A percentile compares a stretch with the other conserved stretches of the same genome.
These are phyloP conservation scores for Chlorella ohadii DNA, from an alignment of 139 green algal genomes.

Conservation along the genomic window DNA sequence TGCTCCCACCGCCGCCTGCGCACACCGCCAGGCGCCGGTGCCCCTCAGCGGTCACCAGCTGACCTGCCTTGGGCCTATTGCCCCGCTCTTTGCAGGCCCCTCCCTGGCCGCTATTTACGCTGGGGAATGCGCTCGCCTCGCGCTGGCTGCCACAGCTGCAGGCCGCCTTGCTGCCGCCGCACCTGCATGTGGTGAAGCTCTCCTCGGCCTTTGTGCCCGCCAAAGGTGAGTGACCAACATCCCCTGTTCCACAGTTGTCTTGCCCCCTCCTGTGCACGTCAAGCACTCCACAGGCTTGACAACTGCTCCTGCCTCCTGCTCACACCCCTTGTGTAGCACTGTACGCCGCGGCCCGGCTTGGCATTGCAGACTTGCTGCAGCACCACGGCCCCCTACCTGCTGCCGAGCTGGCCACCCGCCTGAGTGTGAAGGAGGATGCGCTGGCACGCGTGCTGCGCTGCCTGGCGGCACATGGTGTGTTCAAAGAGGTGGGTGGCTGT, in stretches of 20 bases:
- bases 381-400: neutral
- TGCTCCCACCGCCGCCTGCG: too few species aligned
- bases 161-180: neutral
- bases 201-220: too few species aligned
- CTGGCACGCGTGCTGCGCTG: neutral
- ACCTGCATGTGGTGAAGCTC: neutral
- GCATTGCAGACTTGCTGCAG: neutral
- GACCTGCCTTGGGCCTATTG: too few species aligned
- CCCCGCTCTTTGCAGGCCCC: neutral
- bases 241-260: too few species aligned
- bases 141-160: slow-evolving; percentile 9
- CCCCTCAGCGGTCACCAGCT: too few species aligned
- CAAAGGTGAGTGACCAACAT: too few species aligned
- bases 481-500: neutral
- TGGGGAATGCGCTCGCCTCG: neutral
- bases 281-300: too few species aligned
- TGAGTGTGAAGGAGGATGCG: neutral
- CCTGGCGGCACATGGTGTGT: neutral
- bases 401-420: neutral
- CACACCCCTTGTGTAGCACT: neutral
- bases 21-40: too few species aligned
- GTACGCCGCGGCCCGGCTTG: neutral
- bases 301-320: too few species aligned
- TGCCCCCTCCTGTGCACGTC: too few species aligned
- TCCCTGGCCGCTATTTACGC: neutral